Conservation (phyloP, 106 monocot species). For the Dactylorhiza incarnata region DNA sequence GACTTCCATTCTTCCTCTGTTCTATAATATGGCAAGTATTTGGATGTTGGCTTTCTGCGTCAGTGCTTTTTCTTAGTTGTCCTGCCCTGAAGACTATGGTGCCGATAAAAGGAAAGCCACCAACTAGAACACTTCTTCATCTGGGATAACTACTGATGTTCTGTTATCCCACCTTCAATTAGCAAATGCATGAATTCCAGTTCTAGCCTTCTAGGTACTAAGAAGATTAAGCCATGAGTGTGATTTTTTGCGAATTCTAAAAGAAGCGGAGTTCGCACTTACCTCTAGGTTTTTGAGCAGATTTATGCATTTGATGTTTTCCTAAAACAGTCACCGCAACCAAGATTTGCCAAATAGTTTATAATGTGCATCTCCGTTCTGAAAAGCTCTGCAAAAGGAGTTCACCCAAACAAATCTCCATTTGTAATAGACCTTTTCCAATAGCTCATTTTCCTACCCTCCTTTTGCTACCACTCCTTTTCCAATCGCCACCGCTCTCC, state of each 20-base stretch:
- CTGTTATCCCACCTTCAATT: conserved; percentile 14
- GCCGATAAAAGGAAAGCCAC: conserved; percentile 67
- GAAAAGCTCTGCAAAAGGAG: too few species aligned
- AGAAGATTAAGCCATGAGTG: conserved; percentile 93
- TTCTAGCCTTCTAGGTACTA: conserved; percentile 55
- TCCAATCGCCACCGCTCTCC: too few species aligned
- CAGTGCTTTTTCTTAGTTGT: conserved; percentile 30
- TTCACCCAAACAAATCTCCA: too few species aligned
- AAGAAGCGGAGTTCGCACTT: too few species aligned
- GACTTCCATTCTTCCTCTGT: conserved; percentile 65
- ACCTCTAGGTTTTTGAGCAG: too few species aligned
- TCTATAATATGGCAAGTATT: conserved; percentile 81
- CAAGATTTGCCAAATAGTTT: too few species aligned
- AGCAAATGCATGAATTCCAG: conserved; percentile 55
- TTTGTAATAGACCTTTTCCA: too few species aligned
- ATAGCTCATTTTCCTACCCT: too few species aligned
- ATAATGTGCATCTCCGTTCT: too few species aligned
- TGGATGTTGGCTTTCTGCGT: conserved; percentile 33
- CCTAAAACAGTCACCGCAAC: too few species aligned
- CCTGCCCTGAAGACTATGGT: conserved; percentile 25
- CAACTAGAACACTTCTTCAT: conserved; percentile 41
- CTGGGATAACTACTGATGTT: conserved; percentile 7
- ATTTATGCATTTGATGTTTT: too few species aligned
- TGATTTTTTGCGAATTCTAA: conserved; percentile 28
- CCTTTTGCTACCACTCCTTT: too few species aligned